Evolutionary conservation across 306 rosid genomes (phyloP).

Genomic region (Fragaria iinumae): DNA sequence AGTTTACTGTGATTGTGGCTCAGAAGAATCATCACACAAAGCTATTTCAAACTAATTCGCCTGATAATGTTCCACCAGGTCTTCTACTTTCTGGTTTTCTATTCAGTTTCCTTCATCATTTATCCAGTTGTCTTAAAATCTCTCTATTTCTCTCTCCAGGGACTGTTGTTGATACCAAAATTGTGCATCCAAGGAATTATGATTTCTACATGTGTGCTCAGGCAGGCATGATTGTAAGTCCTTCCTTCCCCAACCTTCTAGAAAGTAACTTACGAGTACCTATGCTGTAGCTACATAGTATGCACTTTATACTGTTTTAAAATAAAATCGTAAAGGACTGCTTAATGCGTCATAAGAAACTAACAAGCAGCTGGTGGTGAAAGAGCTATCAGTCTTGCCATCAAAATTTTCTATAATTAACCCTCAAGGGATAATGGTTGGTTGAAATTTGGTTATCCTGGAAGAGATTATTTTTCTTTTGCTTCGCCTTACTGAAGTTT

Average conservation of each 20-base stretch:
- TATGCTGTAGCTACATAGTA: not conserved
- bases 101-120: not conserved
- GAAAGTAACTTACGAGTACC: not conserved
- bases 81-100: slow-evolving; percentile 22
- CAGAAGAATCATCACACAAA: slow-evolving; percentile 86
- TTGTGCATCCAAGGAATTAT: slow-evolving; percentile 71
- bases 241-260: slow-evolving; percentile 1
- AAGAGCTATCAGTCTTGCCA: not conserved
- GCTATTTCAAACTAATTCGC: slow-evolving; percentile 57
- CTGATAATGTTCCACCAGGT: slow-evolving; percentile 91
- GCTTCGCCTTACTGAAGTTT: slow-evolving; percentile 7
- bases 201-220: slow-evolving; percentile 94
- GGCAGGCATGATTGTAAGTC: slow-evolving; percentile 70
- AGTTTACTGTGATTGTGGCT: slow-evolving; percentile 76
- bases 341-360: not conserved
- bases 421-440: not conserved
- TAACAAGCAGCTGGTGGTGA: not conserved
- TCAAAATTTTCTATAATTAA: not conserved
- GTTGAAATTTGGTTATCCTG: not conserved
- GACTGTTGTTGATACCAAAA: slow-evolving; percentile 77
- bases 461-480: not conserved
- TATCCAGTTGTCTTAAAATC: slow-evolving; percentile 6
- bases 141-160: slow-evolving; percentile 44
- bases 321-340: not conserved
- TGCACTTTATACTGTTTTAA: not conserved